A percentile compares a stretch with the other conserved stretches of the same genome.
These are phyloP conservation scores for Coemansia sp. DNA, from an alignment of 192 early-diverging fungal genomes.

Conservation along the genomic window DNA sequence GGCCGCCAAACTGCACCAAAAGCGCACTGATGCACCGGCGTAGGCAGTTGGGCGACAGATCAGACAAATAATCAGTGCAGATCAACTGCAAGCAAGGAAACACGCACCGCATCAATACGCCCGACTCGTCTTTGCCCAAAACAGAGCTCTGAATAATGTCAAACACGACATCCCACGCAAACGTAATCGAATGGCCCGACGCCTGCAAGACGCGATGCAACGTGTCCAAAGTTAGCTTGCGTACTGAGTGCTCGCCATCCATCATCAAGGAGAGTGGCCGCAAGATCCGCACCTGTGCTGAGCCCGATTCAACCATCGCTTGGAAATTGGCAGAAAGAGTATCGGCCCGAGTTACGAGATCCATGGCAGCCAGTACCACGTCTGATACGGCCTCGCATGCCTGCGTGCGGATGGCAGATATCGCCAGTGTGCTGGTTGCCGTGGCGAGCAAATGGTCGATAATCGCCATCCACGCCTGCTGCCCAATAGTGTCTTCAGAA, in stretches of 20 bases:
- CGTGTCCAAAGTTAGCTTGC: constrained; percentile 84
- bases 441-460: constrained; percentile 76
- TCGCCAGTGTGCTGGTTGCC: constrained; percentile 61
- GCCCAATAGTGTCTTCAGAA: background rate
- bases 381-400: constrained; percentile 78
- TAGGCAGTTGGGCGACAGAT: constrained; percentile 74
- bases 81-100: constrained; percentile 95
- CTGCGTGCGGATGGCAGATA: constrained; percentile 70
- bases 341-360: constrained; percentile 59
- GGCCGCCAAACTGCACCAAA: constrained; percentile 77
- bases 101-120: constrained; percentile 70
- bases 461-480: constrained; percentile 49
- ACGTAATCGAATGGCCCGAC: constrained; percentile 83
- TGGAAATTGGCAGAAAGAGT: background rate
- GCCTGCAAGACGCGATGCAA: constrained; percentile 89
- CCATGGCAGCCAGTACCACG: constrained; percentile 74
- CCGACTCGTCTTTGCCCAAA: background rate
- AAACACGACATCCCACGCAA: constrained; percentile 89
- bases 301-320: constrained; percentile 62
- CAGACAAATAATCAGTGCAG: constrained; percentile 90
- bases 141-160: constrained; percentile 69
- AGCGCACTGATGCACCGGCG: constrained; percentile 76
- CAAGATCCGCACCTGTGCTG: constrained; percentile 68
- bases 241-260: constrained; percentile 54
- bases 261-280: constrained; percentile 65